Conservation (phyloP, 345 rosid species). For the Angophora floribunda region DNA sequence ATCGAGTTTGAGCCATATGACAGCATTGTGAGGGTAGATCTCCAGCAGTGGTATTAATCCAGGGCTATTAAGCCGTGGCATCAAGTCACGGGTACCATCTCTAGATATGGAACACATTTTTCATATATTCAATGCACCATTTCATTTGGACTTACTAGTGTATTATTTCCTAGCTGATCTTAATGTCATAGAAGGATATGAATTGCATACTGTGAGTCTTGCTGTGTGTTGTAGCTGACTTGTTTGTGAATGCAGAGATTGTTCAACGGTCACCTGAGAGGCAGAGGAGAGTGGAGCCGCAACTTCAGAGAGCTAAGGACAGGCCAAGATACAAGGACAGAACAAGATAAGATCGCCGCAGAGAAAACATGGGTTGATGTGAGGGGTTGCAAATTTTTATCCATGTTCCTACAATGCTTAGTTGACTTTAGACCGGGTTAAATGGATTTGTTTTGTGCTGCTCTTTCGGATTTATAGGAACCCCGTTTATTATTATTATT, state of each 20-base stretch:
- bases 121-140: neutral
- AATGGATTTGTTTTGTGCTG: neutral
- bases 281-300: constrained; percentile 79
- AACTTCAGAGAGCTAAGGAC: constrained; percentile 85
- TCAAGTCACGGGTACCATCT: neutral
- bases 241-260: constrained; percentile 86
- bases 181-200: neutral
- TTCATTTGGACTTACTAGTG: neutral
- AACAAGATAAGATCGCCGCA: constrained; percentile 70
- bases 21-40: neutral
- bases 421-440: neutral
- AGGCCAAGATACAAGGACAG: constrained; percentile 91
- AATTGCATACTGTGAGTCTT: neutral
- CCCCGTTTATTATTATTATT: neutral
- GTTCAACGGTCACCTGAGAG: constrained; percentile 86
- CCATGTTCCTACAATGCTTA: neutral
- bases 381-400: neutral
- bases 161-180: neutral
- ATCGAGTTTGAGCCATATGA: neutral
- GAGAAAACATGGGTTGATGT: constrained; percentile 49
- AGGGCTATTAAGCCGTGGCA: neutral
- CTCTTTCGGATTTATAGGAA: neutral
- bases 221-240: constrained; percentile 49
- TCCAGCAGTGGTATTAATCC: neutral
- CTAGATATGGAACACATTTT: neutral